These are phyloP conservation scores for Syzygium aromaticum DNA, from an alignment of 345 rosid species.

Conservation along the genomic window DNA sequence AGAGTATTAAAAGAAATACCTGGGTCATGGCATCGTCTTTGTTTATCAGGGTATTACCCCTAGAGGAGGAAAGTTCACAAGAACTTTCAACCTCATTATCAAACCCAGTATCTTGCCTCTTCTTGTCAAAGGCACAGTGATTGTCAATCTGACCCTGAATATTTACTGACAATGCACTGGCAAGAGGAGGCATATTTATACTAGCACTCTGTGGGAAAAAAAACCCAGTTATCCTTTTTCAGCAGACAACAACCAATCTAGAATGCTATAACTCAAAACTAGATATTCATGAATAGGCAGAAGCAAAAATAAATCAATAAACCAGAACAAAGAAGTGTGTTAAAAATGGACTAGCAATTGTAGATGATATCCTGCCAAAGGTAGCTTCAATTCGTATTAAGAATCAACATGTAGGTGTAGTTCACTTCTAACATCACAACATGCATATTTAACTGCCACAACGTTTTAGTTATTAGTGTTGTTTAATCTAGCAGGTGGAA, in stretches of 20 bases:
- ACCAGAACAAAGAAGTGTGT: not conserved
- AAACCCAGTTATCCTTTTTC: not conserved
- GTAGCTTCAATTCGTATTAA: not conserved
- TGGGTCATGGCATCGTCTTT: constrained; percentile 49
- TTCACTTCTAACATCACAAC: not conserved
- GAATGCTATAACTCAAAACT: not conserved
- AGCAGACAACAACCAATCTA: not conserved
- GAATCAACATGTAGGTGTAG: not conserved
- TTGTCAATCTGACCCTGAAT: not conserved
- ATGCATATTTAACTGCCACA: not conserved
- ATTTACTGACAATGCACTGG: not conserved
- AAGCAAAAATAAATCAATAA: not conserved
- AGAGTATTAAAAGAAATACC: constrained; percentile 19
- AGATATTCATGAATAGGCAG: not conserved
- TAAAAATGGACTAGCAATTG: not conserved
- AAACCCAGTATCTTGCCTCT: not conserved
- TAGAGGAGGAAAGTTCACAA: not conserved
- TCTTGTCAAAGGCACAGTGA: not conserved
- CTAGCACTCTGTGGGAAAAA: not conserved
- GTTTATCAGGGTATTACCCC: constrained; percentile 16
- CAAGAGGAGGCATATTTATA: not conserved
- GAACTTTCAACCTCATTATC: not conserved
- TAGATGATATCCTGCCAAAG: not conserved
- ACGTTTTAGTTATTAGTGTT: not conserved
- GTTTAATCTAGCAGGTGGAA: not conserved